These are phyloP conservation scores for Trichoderma sp. DNA, from an alignment of 2,329 filamentous ascomycete genomes.

Conservation along the genomic window DNA sequence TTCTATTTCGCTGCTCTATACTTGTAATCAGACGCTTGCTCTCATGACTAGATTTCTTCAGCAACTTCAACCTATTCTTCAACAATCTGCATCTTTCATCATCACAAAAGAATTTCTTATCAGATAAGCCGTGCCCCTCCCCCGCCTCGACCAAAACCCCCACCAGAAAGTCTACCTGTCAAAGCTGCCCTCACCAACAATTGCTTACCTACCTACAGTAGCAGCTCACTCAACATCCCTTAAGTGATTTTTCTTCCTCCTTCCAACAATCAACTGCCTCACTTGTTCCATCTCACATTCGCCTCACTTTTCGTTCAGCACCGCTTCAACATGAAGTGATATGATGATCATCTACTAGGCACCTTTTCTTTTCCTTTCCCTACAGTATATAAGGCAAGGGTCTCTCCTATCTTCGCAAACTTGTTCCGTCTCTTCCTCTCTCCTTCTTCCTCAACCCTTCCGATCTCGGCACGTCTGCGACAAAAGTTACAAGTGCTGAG, in stretches of 20 bases:
- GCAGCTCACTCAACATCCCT: neutral
- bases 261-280: too few relatives aligned
- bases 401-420: neutral
- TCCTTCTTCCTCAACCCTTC: neutral
- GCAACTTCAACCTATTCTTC: neutral
- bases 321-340: neutral
- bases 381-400: neutral
- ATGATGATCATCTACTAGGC: too few relatives aligned
- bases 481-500: neutral
- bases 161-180: neutral
- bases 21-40: neutral
- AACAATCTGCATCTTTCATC: neutral
- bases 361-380: neutral
- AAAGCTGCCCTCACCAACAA: neutral
- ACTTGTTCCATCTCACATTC: too few relatives aligned
- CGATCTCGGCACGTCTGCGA: neutral
- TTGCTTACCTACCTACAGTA: neutral
- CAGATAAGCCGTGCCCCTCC: constrained; percentile 25
- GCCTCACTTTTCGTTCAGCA: too few relatives aligned
- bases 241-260: neutral
- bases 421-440: neutral
- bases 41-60: too few relatives aligned
- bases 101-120: constrained; percentile 9
- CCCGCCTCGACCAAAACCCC: constrained; percentile 16
- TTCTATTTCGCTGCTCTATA: too few relatives aligned